Conservation (phyloP, 2,329 filamentous ascomycete species). For the Beauveria australis region DNA sequence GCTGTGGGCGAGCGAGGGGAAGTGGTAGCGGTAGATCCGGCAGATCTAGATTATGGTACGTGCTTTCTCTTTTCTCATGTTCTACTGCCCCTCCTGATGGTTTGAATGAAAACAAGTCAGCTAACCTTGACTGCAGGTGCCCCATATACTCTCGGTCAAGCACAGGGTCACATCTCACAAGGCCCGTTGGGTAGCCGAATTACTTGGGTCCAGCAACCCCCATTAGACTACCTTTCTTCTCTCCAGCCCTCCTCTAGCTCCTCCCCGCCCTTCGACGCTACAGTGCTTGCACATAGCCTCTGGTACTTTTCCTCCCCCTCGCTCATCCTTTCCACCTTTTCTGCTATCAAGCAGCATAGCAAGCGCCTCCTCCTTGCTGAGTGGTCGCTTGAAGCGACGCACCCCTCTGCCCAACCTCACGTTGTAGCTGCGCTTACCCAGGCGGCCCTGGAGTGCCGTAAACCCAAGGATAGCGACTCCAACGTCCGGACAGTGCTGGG, state of each 20-base stretch:
- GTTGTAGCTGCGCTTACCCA: constrained; percentile 13
- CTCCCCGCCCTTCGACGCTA: constrained; percentile 4
- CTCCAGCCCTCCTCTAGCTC: neutral
- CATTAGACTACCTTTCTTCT: neutral
- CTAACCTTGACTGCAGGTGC: constrained; percentile 8
- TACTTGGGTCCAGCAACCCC: neutral
- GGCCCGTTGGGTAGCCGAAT: constrained; percentile 10
- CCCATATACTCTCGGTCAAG: constrained; percentile 13
- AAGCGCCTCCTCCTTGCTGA: constrained; percentile 14
- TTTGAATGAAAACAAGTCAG: neutral
- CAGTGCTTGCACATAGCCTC: constrained; percentile 12
- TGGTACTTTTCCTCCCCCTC: constrained; percentile 13
- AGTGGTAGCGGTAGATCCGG: constrained; percentile 42
- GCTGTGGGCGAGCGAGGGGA: constrained; percentile 30
- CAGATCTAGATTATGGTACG: constrained; percentile 33
- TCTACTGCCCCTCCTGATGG: neutral
- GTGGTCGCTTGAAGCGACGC: constrained; percentile 11
- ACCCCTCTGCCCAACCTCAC: constrained; percentile 10
- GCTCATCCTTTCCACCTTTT: constrained; percentile 11
- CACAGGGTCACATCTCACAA: constrained; percentile 13
- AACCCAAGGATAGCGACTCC: constrained; percentile 6
- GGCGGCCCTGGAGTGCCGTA: constrained; percentile 13
- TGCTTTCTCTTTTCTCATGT: neutral
- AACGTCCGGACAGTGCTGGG: constrained; percentile 10
- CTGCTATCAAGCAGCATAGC: constrained; percentile 13